A percentile compares a stretch with the other conserved stretches of the same genome.
phyloP scores from a whole-genome alignment of 345 rosid species.

The Passiflora organensis region DNA sequence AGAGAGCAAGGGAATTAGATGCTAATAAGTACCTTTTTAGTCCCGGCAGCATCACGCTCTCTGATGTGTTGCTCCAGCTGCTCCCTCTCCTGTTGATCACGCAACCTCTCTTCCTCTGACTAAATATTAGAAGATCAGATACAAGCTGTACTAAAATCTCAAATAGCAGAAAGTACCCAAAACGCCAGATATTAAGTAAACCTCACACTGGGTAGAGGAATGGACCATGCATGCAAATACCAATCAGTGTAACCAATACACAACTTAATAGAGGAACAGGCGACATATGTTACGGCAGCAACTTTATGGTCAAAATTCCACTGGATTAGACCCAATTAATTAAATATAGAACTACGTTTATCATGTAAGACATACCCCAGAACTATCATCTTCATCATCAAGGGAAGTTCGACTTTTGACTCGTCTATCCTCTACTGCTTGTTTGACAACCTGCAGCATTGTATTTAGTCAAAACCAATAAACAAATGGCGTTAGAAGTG shows the following conservation, averaged over 20 bases:
- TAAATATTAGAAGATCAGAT: constrained; percentile 23
- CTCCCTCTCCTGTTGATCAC: constrained; percentile 87
- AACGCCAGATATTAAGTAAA: no score
- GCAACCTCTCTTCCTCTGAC: constrained; percentile 93
- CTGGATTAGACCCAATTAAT: neutral
- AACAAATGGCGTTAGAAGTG: constrained; percentile 11
- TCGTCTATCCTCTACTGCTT: constrained; percentile 38
- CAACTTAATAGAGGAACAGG: no score
- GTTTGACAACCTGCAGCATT: constrained; percentile 47
- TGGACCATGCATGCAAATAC: no score
- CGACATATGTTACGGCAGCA: neutral
- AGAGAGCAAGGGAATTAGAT: neutral
- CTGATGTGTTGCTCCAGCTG: constrained; percentile 71
- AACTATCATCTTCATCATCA: constrained; percentile 40
- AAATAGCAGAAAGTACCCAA: constrained; percentile 4
- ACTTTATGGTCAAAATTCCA: neutral
- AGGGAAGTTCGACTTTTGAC: constrained; percentile 51
- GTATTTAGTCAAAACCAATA: constrained; percentile 13
- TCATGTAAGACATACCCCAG: constrained; percentile 53
- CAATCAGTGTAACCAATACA: no score
- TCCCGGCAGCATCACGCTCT: constrained; percentile 81
- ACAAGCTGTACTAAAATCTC: constrained; percentile 6
- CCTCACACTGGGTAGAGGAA: no score
- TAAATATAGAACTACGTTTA: neutral
- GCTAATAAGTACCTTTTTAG: constrained; percentile 54